A percentile compares a stretch with the other conserved stretches of the same genome.
These are phyloP conservation scores for Leucoagaricus sp. DNA, from an alignment of 1,284 basidiomycete species.

Conservation along the genomic window DNA sequence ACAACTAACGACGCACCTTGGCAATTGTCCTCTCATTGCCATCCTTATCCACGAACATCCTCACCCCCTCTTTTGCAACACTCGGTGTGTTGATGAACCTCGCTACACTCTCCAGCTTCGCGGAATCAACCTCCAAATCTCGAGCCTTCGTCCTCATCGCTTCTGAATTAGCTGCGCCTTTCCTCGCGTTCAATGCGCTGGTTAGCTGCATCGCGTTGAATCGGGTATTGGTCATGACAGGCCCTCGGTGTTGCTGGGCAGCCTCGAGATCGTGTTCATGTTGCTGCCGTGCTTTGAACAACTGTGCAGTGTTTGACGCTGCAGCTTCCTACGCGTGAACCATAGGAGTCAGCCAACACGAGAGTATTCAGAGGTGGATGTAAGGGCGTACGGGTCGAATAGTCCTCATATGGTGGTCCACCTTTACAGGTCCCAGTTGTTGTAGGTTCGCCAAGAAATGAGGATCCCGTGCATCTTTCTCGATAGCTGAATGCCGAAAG, in stretches of 20 bases:
- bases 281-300: constrained; percentile 52
- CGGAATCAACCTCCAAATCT: constrained; percentile 59
- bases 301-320: constrained; percentile 41
- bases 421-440: constrained; percentile 70
- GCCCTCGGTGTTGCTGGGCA: background rate
- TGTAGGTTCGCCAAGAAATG: constrained; percentile 75
- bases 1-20: constrained; percentile 43
- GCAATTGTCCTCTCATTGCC: constrained; percentile 63
- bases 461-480: constrained; percentile 71
- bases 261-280: constrained; percentile 58
- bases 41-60: constrained; percentile 50
- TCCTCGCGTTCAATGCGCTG: constrained; percentile 68
- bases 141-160: constrained; percentile 50
- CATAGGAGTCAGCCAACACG: background rate
- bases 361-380: background rate
- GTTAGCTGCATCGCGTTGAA: constrained; percentile 59
- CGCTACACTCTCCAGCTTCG: constrained; percentile 56
- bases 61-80: constrained; percentile 51
- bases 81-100: constrained; percentile 74
- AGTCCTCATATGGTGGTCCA: constrained; percentile 65
- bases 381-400: constrained; percentile 51
- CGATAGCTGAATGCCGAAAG: constrained; percentile 49
- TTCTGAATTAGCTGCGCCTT: constrained; percentile 43
- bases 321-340: constrained; percentile 26
- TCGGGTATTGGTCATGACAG: constrained; percentile 37